These are phyloP conservation scores for Pichia sp. DNA, from an alignment of 1,139 yeast species.

Conservation along the genomic window DNA sequence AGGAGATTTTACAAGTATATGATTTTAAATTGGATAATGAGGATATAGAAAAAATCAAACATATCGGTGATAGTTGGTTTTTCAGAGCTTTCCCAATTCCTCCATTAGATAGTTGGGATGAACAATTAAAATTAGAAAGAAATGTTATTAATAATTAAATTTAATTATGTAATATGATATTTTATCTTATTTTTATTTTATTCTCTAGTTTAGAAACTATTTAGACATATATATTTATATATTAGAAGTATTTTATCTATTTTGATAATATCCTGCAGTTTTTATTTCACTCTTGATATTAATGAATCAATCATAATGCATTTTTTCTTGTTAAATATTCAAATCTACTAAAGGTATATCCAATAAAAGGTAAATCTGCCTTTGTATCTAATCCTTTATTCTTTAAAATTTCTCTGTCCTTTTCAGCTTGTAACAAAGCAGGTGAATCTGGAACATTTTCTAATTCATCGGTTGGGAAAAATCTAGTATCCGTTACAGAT, in stretches of 20 bases:
- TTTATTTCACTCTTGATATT: neutral
- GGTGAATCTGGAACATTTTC: conserved; percentile 95
- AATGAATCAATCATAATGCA: conserved; percentile 34
- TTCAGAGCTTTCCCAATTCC: conserved; percentile 23
- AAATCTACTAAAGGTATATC: conserved; percentile 91
- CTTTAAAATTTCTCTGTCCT: conserved; percentile 41
- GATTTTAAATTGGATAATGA: conserved; percentile 44
- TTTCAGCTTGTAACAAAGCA: conserved; percentile 69
- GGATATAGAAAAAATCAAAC: conserved; percentile 40
- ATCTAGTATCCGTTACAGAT: conserved; percentile 91
- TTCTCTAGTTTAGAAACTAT: too few relatives aligned
- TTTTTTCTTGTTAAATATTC: conserved; percentile 86
- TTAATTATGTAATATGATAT: too few relatives aligned
- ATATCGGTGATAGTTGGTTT: conserved; percentile 30
- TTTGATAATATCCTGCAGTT: neutral
- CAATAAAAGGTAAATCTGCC: conserved; percentile 92
- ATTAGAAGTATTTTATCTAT: neutral
- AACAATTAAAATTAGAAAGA: conserved; percentile 17
- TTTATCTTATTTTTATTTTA: too few relatives aligned
- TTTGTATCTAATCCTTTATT: conserved; percentile 41
- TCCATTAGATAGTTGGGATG: conserved; percentile 20
- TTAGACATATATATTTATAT: neutral
- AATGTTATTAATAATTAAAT: neutral
- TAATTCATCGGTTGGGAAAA: conserved; percentile 96
- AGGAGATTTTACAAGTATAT: conserved; percentile 46